A percentile compares a stretch with the other conserved stretches of the same genome.
These are phyloP conservation scores for Microcyclosporella mali DNA, from an alignment of 2,329 filamentous ascomycete genomes.

Conservation along the genomic window DNA sequence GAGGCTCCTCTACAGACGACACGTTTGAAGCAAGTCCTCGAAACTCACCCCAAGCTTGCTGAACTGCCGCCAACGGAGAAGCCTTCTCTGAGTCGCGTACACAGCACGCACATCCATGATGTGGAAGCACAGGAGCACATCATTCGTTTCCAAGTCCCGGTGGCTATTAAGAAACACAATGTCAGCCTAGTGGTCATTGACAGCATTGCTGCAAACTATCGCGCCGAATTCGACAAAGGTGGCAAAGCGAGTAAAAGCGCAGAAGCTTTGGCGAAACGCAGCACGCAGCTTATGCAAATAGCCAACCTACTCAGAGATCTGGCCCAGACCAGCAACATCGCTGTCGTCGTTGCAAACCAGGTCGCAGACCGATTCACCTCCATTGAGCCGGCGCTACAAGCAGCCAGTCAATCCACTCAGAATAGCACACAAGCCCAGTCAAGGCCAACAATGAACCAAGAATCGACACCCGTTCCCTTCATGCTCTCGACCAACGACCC, in stretches of 20 bases:
- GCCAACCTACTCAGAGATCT: slow-evolving; percentile 70
- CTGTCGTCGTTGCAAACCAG: slow-evolving; percentile 90
- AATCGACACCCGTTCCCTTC: slow-evolving; percentile 19
- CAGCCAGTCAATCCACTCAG: slow-evolving; percentile 14
- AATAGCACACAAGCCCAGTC: slow-evolving; percentile 4
- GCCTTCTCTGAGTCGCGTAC: slow-evolving; percentile 68
- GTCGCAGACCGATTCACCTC: slow-evolving; percentile 74
- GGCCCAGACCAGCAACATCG: slow-evolving; percentile 67
- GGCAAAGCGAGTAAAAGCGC: slow-evolving; percentile 25
- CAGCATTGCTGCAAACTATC: slow-evolving; percentile 91
- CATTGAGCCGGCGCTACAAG: slow-evolving; percentile 9
- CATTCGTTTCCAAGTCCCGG: slow-evolving; percentile 82
- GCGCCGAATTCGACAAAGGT: slow-evolving; percentile 70
- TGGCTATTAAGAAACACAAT: slow-evolving; percentile 67
- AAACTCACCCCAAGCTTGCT: slow-evolving; percentile 56
- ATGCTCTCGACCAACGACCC: slow-evolving; percentile 46
- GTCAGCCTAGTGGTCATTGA: slow-evolving; percentile 82
- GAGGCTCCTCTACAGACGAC: slow-evolving; percentile 78
- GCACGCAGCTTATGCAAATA: slow-evolving; percentile 68
- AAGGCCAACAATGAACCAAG: not conserved
- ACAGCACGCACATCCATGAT: slow-evolving; percentile 78
- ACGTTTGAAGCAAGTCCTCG: slow-evolving; percentile 73
- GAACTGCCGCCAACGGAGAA: slow-evolving; percentile 35
- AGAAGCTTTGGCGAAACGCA: slow-evolving; percentile 67
- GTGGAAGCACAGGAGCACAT: slow-evolving; percentile 96